phyloP scores from a whole-genome alignment of 2,329 filamentous ascomycete genomes.

The Truncatella angustata region DNA sequence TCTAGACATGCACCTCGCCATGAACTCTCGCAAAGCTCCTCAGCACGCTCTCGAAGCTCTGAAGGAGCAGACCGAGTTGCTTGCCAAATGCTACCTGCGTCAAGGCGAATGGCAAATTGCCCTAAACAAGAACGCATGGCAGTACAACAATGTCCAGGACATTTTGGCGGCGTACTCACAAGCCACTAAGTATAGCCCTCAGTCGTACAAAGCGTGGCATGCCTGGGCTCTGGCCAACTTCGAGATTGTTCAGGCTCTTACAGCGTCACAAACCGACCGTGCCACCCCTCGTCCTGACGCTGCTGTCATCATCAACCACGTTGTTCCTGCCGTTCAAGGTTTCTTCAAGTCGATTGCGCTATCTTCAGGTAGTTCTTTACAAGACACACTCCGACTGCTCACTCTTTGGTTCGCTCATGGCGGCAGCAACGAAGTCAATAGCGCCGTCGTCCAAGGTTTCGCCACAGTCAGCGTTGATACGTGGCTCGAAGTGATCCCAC shows the following conservation, averaged over 20 bases:
- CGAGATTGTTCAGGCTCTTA: constrained; percentile 86
- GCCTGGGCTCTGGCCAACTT: constrained; percentile 98
- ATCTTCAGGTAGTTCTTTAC: constrained; percentile 86
- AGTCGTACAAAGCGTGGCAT: constrained; percentile 99
- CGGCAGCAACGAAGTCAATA: constrained; percentile 81
- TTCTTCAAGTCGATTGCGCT: constrained; percentile 98
- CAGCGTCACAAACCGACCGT: constrained; percentile 57
- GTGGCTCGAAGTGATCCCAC: constrained; percentile 97
- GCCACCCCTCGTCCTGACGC: constrained; percentile 48
- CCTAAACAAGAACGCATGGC: constrained; percentile 85
- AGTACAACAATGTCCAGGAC: constrained; percentile 79
- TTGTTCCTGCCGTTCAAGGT: constrained; percentile 89
- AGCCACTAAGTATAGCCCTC: constrained; percentile 89
- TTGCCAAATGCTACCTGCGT: constrained; percentile 94
- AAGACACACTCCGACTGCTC: constrained; percentile 88
- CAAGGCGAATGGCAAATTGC: constrained; percentile 95
- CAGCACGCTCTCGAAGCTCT: constrained; percentile 46
- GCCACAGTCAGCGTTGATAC: constrained; percentile 92
- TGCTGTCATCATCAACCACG: constrained; percentile 75
- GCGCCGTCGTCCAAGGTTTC: constrained; percentile 86
- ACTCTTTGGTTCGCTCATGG: constrained; percentile 97
- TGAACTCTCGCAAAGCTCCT: constrained; percentile 2
- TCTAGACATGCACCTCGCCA: constrained; percentile 7
- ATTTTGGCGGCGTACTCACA: constrained; percentile 88
- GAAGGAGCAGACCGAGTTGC: constrained; percentile 64